Percentiles rank a stretch among this genome's conserved stretches.
Evolutionary conservation across 768 basidiomycete genomes (phyloP).

Genomic region (Pleurotus pulmonarius): DNA sequence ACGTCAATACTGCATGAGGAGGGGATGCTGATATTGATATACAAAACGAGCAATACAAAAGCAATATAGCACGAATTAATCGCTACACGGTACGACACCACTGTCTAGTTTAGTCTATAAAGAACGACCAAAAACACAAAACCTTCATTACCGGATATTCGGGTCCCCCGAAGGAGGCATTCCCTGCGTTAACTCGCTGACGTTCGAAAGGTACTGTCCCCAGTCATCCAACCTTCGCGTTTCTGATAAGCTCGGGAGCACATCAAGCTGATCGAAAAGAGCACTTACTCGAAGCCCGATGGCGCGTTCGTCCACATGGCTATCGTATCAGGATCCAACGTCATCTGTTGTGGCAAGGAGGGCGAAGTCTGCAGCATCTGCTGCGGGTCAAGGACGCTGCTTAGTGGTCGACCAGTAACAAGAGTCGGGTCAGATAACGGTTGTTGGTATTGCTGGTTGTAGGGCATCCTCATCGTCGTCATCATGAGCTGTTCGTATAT

Average conservation of each 20-base stretch:
- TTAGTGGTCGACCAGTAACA: not conserved
- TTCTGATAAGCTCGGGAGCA: not conserved
- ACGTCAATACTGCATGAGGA: no score
- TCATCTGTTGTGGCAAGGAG: slow-evolving; percentile 18
- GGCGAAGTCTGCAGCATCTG: slow-evolving; percentile 14
- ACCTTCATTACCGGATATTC: not conserved
- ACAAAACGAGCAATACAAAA: no score
- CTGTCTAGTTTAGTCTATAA: no score
- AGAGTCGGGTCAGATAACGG: not conserved
- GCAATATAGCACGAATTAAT: no score
- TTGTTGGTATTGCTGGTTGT: slow-evolving; percentile 2
- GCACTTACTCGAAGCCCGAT: slow-evolving; percentile 54
- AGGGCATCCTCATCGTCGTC: not conserved
- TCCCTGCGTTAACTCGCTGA: slow-evolving; percentile 32
- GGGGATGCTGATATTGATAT: no score
- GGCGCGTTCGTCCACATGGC: slow-evolving; percentile 64
- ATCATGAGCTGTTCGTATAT: not conserved
- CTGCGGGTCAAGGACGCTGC: not conserved
- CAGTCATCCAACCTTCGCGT: slow-evolving; percentile 36
- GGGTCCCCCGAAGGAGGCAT: not conserved
- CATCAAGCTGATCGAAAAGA: not conserved
- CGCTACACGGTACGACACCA: no score
- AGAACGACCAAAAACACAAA: not conserved
- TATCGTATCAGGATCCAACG: slow-evolving; percentile 47
- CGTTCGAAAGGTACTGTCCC: slow-evolving; percentile 36